Base-by-base conservation (phyloP, 805 yeast genomes). In the Hanseniaspora valbyensis region DNA sequence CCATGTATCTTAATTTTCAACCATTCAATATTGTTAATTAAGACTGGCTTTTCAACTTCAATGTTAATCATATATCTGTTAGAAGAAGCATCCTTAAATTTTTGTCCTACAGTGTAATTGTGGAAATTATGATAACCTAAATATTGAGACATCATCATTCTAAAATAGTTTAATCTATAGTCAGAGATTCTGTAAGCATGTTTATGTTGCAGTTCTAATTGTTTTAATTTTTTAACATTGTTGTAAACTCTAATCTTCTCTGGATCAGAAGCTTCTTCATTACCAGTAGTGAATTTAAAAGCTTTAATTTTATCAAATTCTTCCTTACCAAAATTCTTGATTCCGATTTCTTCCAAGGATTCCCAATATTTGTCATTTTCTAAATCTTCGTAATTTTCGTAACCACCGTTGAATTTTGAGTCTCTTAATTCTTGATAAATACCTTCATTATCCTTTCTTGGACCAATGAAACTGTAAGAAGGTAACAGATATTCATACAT, bases 11-110 rank as follows among this genome's bases (percentile, higher is more conserved):
- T 89, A 60, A 92, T 82, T 1, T 95, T 85, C 2, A 86, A 75
- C 98, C 98, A 92, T 63, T 92, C 97, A 6, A 96, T 88, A 42
- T 85, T 88, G 61, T 89, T 85, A 57, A 90, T 89, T 46, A 87
- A 81, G 64, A 87, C 85, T 2, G 97, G 97, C 2, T 85, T 94
- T 16, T 88, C 76, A 0, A 87, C 95, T 0, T 75, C 72, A 44
- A 90, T 73, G 18, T 76, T 68, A 59, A 84, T 84, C 87, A 92
- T 89, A 63, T 70, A 84, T 59, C 98, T 73, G 45, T 75, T 71
- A 2, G 96, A 83, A 55, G 95, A 82, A 18, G 95, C 81, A 61
- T 92, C 97, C 56, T 78, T 83, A 67, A 75, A 86, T 13, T 70
- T 66, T 62, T 86, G 85, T n/a, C 92, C 92, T 38, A 83, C 65